Conservation (phyloP, 2,329 filamentous ascomycete genomes). For the Colletotrichum gigasporum region DNA sequence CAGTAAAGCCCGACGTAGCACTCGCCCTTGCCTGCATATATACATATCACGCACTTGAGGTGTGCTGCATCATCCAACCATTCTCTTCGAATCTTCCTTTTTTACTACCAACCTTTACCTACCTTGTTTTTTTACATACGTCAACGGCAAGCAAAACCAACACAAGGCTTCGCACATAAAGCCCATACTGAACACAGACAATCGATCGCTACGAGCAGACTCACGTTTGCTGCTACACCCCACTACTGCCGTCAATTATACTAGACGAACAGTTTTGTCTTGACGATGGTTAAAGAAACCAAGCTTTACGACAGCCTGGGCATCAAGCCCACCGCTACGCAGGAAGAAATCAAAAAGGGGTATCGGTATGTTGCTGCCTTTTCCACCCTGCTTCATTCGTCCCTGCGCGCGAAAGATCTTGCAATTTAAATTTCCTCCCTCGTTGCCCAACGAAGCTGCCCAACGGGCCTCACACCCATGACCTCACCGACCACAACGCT, state of each 20-base stretch:
- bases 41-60: constrained; percentile 28
- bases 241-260: background rate
- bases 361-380: constrained; percentile 72
- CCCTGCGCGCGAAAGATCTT: no score
- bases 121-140: constrained; percentile 33
- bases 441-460: constrained; percentile 10
- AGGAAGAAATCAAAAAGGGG: constrained; percentile 97
- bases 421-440: background rate
- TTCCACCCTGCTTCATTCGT: constrained; percentile 5
- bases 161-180: constrained; percentile 15
- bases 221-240: background rate
- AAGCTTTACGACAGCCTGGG: constrained; percentile 91
- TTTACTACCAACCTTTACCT: background rate
- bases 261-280: background rate
- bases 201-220: background rate
- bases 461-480: background rate
- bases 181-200: background rate
- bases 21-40: constrained; percentile 14
- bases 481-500: constrained; percentile 37
- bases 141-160: constrained; percentile 3
- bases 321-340: constrained; percentile 80
- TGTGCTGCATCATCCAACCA: constrained; percentile 13
- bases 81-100: constrained; percentile 15
- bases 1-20: constrained; percentile 17
- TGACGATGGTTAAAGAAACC: constrained; percentile 89